Percentiles rank a stretch among this genome's conserved stretches.
Evolutionary conservation across 257 asterid species (phyloP).

Genomic region (Solanum tarapatanum): DNA sequence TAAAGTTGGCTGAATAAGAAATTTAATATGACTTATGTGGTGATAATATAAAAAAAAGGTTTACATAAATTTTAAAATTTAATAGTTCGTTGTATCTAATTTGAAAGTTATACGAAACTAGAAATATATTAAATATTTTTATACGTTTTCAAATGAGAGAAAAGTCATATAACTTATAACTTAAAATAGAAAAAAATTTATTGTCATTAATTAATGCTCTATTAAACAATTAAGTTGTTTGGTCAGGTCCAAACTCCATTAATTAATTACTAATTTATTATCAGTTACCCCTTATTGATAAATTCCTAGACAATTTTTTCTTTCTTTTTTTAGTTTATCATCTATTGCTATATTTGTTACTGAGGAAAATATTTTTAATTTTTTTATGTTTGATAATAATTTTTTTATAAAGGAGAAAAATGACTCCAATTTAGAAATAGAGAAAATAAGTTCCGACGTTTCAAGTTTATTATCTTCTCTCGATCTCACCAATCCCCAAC

Average conservation of each 20-base stretch:
- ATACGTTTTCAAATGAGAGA: neutral
- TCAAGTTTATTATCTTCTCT: neutral
- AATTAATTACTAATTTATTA: neutral
- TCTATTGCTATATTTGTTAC: neutral
- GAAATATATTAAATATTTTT: neutral
- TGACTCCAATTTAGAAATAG: neutral
- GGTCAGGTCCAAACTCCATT: slow-evolving; percentile 1
- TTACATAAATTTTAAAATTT: neutral
- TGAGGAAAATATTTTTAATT: neutral
- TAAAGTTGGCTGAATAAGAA: neutral
- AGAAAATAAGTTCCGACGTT: neutral
- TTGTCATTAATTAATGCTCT: neutral
- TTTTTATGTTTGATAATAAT: neutral
- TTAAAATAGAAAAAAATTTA: neutral
- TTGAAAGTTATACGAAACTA: neutral
- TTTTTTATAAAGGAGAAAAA: neutral
- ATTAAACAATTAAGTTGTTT: neutral
- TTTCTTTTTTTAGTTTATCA: neutral
- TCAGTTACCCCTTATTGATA: neutral
- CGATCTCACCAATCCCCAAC: neutral
- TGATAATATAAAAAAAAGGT: neutral
- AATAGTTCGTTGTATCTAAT: neutral
- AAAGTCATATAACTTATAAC: neutral
- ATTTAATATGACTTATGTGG: neutral
- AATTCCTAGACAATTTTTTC: neutral